Evolutionary conservation across 208 protist species (phyloP), one percentile per base, ranked within the genome.

Genomic region (Crithidia fasciculata): DNA sequence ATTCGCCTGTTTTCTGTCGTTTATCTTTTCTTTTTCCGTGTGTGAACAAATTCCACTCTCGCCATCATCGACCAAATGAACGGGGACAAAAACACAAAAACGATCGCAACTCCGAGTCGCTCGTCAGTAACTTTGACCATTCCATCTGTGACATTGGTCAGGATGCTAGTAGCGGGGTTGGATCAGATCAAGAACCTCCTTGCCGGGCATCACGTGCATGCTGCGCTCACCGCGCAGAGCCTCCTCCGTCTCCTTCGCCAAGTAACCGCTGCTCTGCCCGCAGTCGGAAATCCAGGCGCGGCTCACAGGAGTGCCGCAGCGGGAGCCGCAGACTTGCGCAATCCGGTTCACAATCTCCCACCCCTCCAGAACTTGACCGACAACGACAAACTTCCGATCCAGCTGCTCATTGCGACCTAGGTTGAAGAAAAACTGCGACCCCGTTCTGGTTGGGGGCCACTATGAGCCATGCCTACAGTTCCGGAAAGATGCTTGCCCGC

Each of bases 351-450:
- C 75, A 40, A 94, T 78, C 45, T 96, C 85, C 88, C 91, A 95
- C 15, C 94, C 94, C 10, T 92, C 89, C 15, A 96, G 39, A 12
- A 97, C 92, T 57, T 97, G 91, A 6, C 94, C 94, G 7, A 97
- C 91, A 18, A 98, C 94, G 43, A 97, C 91, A 84, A 96, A 96
- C 66, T 95, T 97, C 12, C 87, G 80, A 76, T 98, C 92, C 0
- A 98, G 85, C 63, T 97, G 90, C 63, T 92, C 84, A 69, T 93
- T 95, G 28, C 79, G 66, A 12, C 50, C 65, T 5, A 94, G 75
- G 55, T 95, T 98, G 80, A 98, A 96, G 72, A 97, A 97, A 68
- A 98, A 98, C 81, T 98, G 95, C 3, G 91, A 96, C n/a, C n/a
- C 93, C 93, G 54, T 96, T 96, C 72, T 88, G 87, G 76, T 97